Evolutionary conservation across 805 yeast species (phyloP), one percentile per base, ranked within the genome.

Genomic region (Kurtzmaniella fragi): DNA sequence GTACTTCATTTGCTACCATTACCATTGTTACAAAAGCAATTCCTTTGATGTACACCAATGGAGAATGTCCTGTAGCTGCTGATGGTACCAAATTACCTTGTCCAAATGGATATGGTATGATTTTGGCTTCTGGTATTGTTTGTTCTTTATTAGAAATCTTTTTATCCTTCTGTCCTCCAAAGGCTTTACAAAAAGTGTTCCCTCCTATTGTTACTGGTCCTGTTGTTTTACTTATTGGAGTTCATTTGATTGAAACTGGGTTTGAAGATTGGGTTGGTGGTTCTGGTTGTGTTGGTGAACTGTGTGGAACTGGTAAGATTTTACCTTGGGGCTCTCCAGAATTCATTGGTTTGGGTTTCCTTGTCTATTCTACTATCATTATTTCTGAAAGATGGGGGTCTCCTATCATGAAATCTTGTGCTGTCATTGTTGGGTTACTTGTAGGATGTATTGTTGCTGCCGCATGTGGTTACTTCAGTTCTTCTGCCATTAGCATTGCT

Each of bases 141-240:
- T 86, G 95, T 63, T 85, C 88, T 3, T 67, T 90, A 28, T 53
- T 89, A 15, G 95, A 86, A 67, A 71, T 90, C 31, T 49, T 72
- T 7, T 56, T 86, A 37, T 83, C 95, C 0, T 89, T 90, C 58
- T 59, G 82, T 49, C 96, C 97, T 9, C 79, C 95, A 4, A 72
- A 69, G 28, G 47, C 73, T 11, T 70, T 89, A 47, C 88, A 84
- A 59, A 78, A 71, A 43, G 53, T 85, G 28, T 89, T 89, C 68
- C 96, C 96, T 14, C 90, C 95, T 28, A 65, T 87, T 38, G 96
- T 90, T 44, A 89, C 95, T 23, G 96, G 96, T 42, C 95, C 96
- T 8, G 96, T 89, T 34, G 96, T 89, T 25, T 62, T 89, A 40
- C 71, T 89, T 27, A 88, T 89, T 54, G 97, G 96, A 49, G 71